Base-by-base conservation (phyloP, 2,329 filamentous ascomycete species). In the Pseudocercospora cruenta region DNA sequence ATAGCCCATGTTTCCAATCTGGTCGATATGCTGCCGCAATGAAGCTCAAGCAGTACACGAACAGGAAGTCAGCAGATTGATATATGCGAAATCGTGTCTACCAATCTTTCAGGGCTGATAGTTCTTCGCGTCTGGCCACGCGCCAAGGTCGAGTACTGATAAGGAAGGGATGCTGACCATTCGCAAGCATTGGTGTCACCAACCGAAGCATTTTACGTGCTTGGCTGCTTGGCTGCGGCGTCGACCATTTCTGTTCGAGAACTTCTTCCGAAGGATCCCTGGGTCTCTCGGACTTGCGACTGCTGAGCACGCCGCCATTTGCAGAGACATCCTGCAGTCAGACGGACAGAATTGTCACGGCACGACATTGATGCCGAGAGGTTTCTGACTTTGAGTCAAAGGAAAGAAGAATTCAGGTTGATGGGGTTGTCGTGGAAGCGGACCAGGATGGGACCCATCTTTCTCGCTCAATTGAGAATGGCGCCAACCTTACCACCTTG, bases 1-100 rank as follows among this genome's bases (percentile, higher is more conserved):
- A 54, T 62, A 70, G 28, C 55, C 64, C 68, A 68, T 70, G 8
- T n/a, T 60, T 51, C 45, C 47, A 24, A 16, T 19, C 26, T 24
- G 8, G 26, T 55, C 21, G 53, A 14, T 28, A 14, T 55, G 49
- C 49, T 26, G 53, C 53, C 10, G 26, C 22, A 53, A 14, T 53
- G 4, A 19, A 12, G 24, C 53, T 28, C 24, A 16, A 22, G 22
- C 10, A 24, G n/a, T 12, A 5, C 10, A 10, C 47, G 22, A 24
- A 8, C 47, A 51, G 47, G 47, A 21, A 19, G 21, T 8, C 47
- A 51, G 47, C 47, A 21, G 10, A 4, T 8, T 53, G 49, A 19
- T 53, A 53, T 53, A 53, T 53, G 7, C 9, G 45, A 49, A 53
- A 16, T 24, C 24, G 24, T 26, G 2, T 26, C 14, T 26, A n/a